A percentile compares a stretch with the other conserved stretches of the same genome.
Evolutionary conservation across 768 basidiomycete species (phyloP).

Genomic region (Tricholoma matsutake): DNA sequence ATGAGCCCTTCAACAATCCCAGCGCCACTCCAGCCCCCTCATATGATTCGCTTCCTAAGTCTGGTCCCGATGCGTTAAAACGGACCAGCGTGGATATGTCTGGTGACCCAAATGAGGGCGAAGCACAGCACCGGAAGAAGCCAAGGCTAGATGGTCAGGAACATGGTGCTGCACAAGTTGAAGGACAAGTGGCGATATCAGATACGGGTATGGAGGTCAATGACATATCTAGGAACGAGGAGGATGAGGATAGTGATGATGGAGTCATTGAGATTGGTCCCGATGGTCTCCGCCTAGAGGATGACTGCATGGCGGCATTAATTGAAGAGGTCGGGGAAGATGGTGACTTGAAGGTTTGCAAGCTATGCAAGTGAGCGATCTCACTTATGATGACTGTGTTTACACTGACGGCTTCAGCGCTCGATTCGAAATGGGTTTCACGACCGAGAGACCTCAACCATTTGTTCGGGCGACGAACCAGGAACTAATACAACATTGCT

Average conservation of each 20-base stretch:
- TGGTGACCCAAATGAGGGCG: not conserved
- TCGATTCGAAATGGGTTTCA: constrained; percentile 30
- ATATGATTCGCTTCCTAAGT: not conserved
- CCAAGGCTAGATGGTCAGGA: constrained; percentile 8
- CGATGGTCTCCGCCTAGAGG: constrained; percentile 38
- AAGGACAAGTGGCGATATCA: not conserved
- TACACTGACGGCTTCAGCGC: constrained; percentile 23
- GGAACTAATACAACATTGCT: constrained; percentile 46
- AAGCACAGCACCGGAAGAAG: constrained; percentile 9
- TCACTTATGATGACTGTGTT: not conserved
- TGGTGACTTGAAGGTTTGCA: constrained; percentile 36
- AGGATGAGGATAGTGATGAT: constrained; percentile 33
- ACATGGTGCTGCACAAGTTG: not conserved
- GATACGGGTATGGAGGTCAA: not conserved
- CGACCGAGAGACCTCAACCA: constrained; percentile 28
- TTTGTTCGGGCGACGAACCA: constrained; percentile 38
- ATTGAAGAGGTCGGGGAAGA: constrained; percentile 33
- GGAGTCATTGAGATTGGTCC: constrained; percentile 36
- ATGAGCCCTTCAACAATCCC: not conserved
- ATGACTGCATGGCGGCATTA: constrained; percentile 42
- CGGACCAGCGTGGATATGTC: constrained; percentile 4
- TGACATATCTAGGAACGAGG: constrained; percentile 12
- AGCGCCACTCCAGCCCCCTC: not conserved
- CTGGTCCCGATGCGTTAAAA: constrained; percentile 9
- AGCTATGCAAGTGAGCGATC: constrained; percentile 49